Percentiles rank a stretch among this genome's conserved stretches.
Evolutionary conservation across 129 eudicot genomes (phyloP).

Genomic region (Arctium lappa): DNA sequence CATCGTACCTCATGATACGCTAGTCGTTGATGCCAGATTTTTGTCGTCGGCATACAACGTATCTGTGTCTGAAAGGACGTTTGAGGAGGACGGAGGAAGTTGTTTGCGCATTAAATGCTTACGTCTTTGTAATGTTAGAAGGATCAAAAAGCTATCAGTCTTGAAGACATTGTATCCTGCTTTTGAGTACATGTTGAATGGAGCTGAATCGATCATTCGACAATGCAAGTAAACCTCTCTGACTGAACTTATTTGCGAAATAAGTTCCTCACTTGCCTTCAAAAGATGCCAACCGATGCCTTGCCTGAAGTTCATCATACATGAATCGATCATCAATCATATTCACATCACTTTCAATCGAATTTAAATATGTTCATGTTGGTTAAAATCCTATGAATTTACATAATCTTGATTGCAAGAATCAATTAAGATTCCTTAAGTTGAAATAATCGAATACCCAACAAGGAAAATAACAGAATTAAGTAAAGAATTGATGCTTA

Average conservation of each 20-base stretch:
- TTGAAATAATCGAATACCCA: not conserved
- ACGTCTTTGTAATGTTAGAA: constrained; percentile 84
- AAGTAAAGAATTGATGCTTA: not conserved
- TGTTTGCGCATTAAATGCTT: constrained; percentile 88
- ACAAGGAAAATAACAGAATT: not conserved
- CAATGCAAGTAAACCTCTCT: constrained; percentile 88
- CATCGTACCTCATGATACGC: not conserved
- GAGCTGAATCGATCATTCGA: constrained; percentile 86
- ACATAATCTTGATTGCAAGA: constrained; percentile 5
- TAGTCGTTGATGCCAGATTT: constrained; percentile 24
- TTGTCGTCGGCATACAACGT: constrained; percentile 16
- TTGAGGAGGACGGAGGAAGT: constrained; percentile 49
- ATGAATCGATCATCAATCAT: not conserved
- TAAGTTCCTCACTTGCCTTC: constrained; percentile 91
- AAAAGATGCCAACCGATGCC: constrained; percentile 98
- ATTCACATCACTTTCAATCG: not conserved
- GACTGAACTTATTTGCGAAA: constrained; percentile 66
- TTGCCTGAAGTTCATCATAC: constrained; percentile 52
- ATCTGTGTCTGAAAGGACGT: constrained; percentile 33
- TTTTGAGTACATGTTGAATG: constrained; percentile 85
- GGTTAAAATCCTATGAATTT: not conserved
- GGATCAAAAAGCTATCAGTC: constrained; percentile 75
- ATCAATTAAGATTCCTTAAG: not conserved
- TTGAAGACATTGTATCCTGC: constrained; percentile 78
- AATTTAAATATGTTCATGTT: not conserved